Evolutionary conservation across 208 protist species (phyloP).

Genomic region (Trypanosoma rangeli): DNA sequence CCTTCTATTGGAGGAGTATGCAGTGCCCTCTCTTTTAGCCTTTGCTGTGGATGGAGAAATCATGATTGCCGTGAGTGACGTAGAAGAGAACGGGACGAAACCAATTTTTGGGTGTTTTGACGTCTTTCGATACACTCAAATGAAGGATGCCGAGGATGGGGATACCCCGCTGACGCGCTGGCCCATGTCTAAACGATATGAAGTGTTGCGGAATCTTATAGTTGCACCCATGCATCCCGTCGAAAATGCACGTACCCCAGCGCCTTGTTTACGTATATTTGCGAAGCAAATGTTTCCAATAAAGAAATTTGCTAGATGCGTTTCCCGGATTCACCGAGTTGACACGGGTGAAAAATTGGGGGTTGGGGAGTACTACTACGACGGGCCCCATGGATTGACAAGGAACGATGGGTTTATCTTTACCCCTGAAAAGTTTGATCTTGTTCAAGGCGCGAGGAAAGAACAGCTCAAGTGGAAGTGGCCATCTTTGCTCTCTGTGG

Average conservation of each 20-base stretch:
- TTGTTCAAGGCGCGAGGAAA: conserved; percentile 56
- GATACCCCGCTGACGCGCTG: conserved; percentile 25
- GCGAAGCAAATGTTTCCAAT: conserved; percentile 69
- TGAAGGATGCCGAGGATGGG: conserved; percentile 7
- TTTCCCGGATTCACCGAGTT: conserved; percentile 30
- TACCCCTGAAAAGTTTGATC: conserved; percentile 66
- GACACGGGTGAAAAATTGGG: neutral
- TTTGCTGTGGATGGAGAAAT: conserved; percentile 72
- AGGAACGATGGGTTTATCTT: conserved; percentile 84
- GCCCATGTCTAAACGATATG: conserved; percentile 47
- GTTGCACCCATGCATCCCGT: conserved; percentile 26
- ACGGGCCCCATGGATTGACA: conserved; percentile 46
- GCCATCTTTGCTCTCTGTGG: conserved; percentile 68
- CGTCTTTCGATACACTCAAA: conserved; percentile 35
- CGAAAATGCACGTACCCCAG: neutral
- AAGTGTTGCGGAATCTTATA: conserved; percentile 30
- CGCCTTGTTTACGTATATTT: conserved; percentile 28
- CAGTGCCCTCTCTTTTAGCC: conserved; percentile 12
- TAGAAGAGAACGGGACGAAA: neutral
- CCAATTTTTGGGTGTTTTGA: conserved; percentile 62
- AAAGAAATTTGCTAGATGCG: conserved; percentile 35
- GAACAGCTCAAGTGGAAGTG: conserved; percentile 87
- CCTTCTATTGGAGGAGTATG: conserved; percentile 44
- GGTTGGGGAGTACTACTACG: conserved; percentile 39
- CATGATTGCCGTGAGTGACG: conserved; percentile 27